These are phyloP conservation scores for Lithohypha guttulata DNA, from an alignment of 2,329 filamentous ascomycete species.

Conservation along the genomic window DNA sequence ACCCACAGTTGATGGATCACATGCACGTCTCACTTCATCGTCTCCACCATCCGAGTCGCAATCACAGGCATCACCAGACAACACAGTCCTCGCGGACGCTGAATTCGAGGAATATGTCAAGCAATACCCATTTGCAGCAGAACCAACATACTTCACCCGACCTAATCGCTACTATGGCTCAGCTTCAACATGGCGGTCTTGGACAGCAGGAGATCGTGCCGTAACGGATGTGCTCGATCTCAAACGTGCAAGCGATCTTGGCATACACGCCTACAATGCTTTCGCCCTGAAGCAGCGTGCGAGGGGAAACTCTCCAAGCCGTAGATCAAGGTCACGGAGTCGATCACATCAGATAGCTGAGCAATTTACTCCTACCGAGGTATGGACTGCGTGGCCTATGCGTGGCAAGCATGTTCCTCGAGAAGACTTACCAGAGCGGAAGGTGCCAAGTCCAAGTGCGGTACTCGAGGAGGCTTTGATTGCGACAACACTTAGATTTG, in stretches of 20 bases:
- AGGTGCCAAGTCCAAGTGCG: conserved; percentile 43
- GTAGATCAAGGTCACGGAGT: background rate
- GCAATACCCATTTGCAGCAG: conserved; percentile 8
- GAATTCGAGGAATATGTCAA: conserved; percentile 3
- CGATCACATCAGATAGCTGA: conserved; percentile 8
- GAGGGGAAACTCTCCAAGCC: background rate
- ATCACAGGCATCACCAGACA: background rate
- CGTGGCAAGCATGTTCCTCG: conserved; percentile 50
- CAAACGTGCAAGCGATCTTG: conserved; percentile 55
- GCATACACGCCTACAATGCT: conserved; percentile 68
- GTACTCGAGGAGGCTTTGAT: conserved; percentile 60
- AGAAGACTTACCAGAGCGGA: conserved; percentile 42
- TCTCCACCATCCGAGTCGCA: conserved; percentile 38
- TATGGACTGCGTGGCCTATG: conserved; percentile 83
- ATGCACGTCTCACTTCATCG: no score
- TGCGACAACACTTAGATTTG: conserved; percentile 53
- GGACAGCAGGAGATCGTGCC: conserved; percentile 74
- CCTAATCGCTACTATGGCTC: conserved; percentile 65
- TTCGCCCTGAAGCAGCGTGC: conserved; percentile 53
- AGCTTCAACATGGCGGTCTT: conserved; percentile 64
- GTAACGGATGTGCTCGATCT: conserved; percentile 54
- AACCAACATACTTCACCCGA: conserved; percentile 29
- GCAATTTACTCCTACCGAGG: conserved; percentile 38
- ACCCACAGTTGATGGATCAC: no score
- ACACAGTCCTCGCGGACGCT: background rate